phyloP scores from a whole-genome alignment of 805 yeast genomes.

The Starmerella kuoi region DNA sequence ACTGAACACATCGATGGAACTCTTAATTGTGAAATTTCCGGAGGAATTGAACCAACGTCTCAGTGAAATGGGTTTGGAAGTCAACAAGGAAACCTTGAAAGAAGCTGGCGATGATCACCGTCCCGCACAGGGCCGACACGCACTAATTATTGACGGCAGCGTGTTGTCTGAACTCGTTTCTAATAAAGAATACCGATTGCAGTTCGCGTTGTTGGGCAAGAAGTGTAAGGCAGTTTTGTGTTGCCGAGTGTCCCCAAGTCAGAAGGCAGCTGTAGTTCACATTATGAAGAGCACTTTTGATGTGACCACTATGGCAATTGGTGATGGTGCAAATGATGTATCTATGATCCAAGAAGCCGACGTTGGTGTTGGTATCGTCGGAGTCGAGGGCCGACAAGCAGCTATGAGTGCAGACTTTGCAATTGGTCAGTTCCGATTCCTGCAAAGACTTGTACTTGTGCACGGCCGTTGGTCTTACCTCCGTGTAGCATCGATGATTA shows the following conservation, averaged over 20 bases:
- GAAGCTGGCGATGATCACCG: conserved; percentile 49
- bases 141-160: conserved; percentile 60
- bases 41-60: conserved; percentile 40
- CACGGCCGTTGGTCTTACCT: conserved; percentile 81
- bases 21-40: conserved; percentile 33
- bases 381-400: conserved; percentile 79
- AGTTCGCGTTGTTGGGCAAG: conserved; percentile 59
- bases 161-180: conserved; percentile 39
- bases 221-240: conserved; percentile 69
- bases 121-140: conserved; percentile 47
- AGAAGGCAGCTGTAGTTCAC: conserved; percentile 62
- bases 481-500: conserved; percentile 64
- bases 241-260: conserved; percentile 76
- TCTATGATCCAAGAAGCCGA: conserved; percentile 83
- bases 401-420: conserved; percentile 81
- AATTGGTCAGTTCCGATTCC: conserved; percentile 62
- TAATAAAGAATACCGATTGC: conserved; percentile 31
- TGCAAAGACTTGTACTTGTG: conserved; percentile 51
- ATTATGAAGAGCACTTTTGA: conserved; percentile 50
- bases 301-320: conserved; percentile 71
- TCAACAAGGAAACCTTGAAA: conserved; percentile 34
- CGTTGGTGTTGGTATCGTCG: conserved; percentile 77
- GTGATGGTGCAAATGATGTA: conserved; percentile 81
- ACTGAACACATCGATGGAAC: conserved; percentile 53
- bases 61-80: conserved; percentile 31